phyloP scores from a whole-genome alignment of 2,329 filamentous ascomycete genomes.

The Trichophyton equinum region DNA sequence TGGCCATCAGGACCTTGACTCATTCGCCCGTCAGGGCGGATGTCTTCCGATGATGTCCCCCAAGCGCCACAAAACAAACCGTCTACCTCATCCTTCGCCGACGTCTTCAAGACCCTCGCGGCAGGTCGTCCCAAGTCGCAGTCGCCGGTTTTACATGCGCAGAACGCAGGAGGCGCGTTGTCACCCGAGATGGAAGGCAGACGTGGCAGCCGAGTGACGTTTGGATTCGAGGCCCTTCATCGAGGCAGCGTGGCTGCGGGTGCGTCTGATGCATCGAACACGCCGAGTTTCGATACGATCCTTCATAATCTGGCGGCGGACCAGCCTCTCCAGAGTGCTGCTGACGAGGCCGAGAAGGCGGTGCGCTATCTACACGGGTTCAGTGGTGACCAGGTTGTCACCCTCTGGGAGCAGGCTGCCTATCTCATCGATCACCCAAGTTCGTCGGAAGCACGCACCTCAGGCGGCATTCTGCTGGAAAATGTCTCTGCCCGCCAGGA shows the following conservation, averaged over 20 bases:
- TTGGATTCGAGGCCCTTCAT: constrained; percentile 32
- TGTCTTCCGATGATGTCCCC: constrained; percentile 34
- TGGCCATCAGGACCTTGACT: not conserved
- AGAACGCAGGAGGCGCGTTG: constrained; percentile 22
- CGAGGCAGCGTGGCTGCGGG: constrained; percentile 25
- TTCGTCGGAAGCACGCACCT: constrained; percentile 26
- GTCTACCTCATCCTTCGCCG: constrained; percentile 29
- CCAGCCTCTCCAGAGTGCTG: constrained; percentile 24
- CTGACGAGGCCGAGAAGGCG: constrained; percentile 28
- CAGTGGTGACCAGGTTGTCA: constrained; percentile 28
- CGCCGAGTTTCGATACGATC: constrained; percentile 28
- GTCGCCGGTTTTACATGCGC: constrained; percentile 24
- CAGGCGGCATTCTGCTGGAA: constrained; percentile 26
- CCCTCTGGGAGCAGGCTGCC: constrained; percentile 29
- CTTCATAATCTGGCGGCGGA: constrained; percentile 25
- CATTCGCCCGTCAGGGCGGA: constrained; percentile 19
- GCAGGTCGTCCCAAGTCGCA: constrained; percentile 28
- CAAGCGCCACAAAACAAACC: constrained; percentile 23
- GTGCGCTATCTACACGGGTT: constrained; percentile 25
- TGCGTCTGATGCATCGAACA: constrained; percentile 26
- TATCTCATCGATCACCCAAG: constrained; percentile 27
- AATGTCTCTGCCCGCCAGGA: constrained; percentile 29
- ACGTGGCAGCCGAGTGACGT: constrained; percentile 21
- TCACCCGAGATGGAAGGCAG: constrained; percentile 23
- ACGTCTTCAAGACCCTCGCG: constrained; percentile 34